These are phyloP conservation scores for Mucor lusitanicus DNA, from an alignment of 371 early-diverging fungal species.

Conservation along the genomic window DNA sequence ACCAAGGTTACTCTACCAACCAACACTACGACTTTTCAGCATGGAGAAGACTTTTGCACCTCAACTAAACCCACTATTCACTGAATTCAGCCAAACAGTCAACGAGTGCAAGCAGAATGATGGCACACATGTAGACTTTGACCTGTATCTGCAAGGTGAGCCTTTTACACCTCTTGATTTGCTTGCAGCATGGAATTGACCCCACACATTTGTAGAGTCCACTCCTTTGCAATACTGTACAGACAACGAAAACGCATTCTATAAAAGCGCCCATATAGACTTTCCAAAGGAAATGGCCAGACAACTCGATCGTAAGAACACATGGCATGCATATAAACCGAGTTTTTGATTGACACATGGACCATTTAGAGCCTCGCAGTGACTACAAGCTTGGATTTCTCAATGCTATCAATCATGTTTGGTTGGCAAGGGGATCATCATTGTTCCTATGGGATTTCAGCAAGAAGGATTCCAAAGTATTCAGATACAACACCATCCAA, in stretches of 20 bases:
- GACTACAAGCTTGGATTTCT: constrained; percentile 17
- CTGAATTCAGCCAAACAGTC: neutral
- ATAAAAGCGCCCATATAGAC: neutral
- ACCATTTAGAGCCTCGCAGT: neutral
- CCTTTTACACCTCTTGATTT: too few species aligned
- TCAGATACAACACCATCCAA: constrained; percentile 14
- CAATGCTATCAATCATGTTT: constrained; percentile 2
- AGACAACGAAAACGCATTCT: neutral
- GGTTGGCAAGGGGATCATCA: constrained; percentile 3
- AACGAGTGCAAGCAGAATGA: neutral
- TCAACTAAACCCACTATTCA: neutral
- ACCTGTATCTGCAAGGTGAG: neutral
- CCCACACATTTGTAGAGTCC: neutral
- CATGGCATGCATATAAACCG: neutral
- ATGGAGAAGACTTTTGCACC: neutral
- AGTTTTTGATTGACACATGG: too few species aligned
- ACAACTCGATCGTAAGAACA: neutral
- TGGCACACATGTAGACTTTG: neutral
- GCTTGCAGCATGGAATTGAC: too few species aligned
- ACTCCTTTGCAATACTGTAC: neutral
- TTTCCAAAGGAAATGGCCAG: neutral
- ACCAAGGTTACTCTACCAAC: neutral
- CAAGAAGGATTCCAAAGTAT: neutral
- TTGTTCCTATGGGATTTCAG: constrained; percentile 19
- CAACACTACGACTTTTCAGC: neutral